Base-by-base conservation (phyloP, 1,284 basidiomycete species). In the Marasmius tenuissimus region DNA sequence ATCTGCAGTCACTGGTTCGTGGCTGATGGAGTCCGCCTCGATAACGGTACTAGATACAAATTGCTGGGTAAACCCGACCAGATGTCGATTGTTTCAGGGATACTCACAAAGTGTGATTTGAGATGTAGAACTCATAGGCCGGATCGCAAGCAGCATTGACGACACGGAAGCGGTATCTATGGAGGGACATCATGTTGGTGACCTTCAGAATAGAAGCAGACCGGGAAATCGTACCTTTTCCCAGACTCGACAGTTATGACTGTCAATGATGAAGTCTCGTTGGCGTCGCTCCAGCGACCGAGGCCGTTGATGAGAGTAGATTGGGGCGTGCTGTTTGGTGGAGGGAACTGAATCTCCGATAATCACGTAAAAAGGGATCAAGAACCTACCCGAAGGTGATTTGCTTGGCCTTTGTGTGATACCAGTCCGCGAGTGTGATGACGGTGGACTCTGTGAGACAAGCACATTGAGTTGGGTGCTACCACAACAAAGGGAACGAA, bases 111-210 rank as follows among this genome's bases (percentile, higher is more conserved):
- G 57, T 59, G 40, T 79, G 77, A 9, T 68, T 69, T 49, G 76
- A 72, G 57, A 79, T 75, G 20, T 71, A 67, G 69, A 79, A 76
- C 5, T 56, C 69, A 66, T 66, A 73, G 62, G 70, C 69, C 8
- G 74, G 66, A 62, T 75, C 72, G 61, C 75, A 76, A 1, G 78
- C 70, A 71, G 81, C 79, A 68, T 82, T 84, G 70, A 87, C 73
- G 56, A 88, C 68, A n/a, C n/a, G n/a, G n/a, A n/a, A n/a, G n/a
- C n/a, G n/a, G n/a, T n/a, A n/a, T n/a, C n/a, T n/a, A n/a, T n/a
- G n/a, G n/a, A n/a, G n/a, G n/a, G n/a, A n/a, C n/a, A n/a, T n/a
- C n/a, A n/a, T n/a, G n/a, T n/a, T n/a, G n/a, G n/a, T n/a, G n/a
- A n/a, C n/a, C n/a, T n/a, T n/a, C n/a, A n/a, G n/a, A n/a, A n/a